Base-by-base conservation (phyloP, 164 flowering plant genomes). In the Berberis vulgaris region DNA sequence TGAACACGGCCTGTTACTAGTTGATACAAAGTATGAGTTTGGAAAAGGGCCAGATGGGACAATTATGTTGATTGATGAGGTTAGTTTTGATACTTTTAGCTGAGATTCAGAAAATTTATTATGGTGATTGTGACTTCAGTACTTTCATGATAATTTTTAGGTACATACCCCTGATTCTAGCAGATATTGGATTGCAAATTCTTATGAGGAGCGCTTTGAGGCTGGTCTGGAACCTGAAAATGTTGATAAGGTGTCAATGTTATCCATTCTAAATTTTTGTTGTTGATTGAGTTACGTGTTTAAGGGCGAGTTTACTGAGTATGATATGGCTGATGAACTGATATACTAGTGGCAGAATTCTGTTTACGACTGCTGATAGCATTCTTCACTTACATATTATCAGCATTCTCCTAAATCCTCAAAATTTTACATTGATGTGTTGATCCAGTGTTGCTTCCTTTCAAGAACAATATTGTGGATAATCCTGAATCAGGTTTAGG, bases 151-250 rank as follows among this genome's bases (percentile, higher is more conserved):
- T 3, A 50, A 12, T n/a, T 59, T 65, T 52, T 67, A 94, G 98
- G 92, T 90, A 41, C 99, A 94, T 78, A 91, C 97, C 45, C 99
- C 99, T 56, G 97, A 94, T 73, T 94, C 99, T 52, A 94, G 99
- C 75, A 89, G 97, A 79, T 94, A 94, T 57, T 94, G 99, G 96
- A 83, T 94, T 71, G 87, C 97, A 39, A 63, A 78, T 69, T 86
- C 97, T 60, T 89, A 87, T 70, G 81, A 81, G 70, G 84, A 89
- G 56, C 85, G 84, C 57, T 81, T 86, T 69, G 65, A 69, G 60
- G 81, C 75, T 56, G 83, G 90, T 62, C 84, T 89, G 71, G 99
- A 94, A 80, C 99, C 97, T 60, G 96, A 91, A 78, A 94, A 89
- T 81, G 84, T 94, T 67, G 99, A 94, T 61, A 91, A 94, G 96